Conservation (phyloP, 345 rosid species). For the Eucalyptus grandis region DNA sequence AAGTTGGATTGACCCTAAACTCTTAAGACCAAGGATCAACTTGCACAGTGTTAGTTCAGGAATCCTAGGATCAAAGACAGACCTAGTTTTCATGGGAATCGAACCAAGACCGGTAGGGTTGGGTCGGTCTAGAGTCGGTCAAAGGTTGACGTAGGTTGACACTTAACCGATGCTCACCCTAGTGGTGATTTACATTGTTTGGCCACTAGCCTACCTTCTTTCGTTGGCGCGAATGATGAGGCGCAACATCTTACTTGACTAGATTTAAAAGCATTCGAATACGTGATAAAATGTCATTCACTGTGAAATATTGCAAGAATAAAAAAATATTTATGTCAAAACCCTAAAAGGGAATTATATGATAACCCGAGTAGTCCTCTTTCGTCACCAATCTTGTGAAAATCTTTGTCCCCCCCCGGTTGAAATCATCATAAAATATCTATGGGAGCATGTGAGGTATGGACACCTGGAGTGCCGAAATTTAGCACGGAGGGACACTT, state of each 20-base stretch:
- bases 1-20: too few species aligned
- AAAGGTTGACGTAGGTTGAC: too few species aligned
- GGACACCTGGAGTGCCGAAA: too few species aligned
- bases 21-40: fast-evolving
- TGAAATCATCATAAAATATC: neutral
- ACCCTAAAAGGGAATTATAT: neutral
- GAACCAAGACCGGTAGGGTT: fast-evolving
- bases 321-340: neutral
- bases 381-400: neutral
- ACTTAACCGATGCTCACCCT: too few species aligned
- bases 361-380: neutral
- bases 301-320: neutral
- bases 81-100: fast-evolving
- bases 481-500: too few species aligned
- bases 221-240: neutral
- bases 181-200: neutral
- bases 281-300: neutral
- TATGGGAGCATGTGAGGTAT: neutral
- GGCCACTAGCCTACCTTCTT: neutral
- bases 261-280: too few species aligned
- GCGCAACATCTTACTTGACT: neutral
- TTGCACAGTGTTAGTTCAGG: fast-evolving
- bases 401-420: neutral
- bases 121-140: too few species aligned
- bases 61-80: fast-evolving